Base-by-base conservation (phyloP, 2,329 filamentous ascomycete genomes). In the Tothia fuscella region DNA sequence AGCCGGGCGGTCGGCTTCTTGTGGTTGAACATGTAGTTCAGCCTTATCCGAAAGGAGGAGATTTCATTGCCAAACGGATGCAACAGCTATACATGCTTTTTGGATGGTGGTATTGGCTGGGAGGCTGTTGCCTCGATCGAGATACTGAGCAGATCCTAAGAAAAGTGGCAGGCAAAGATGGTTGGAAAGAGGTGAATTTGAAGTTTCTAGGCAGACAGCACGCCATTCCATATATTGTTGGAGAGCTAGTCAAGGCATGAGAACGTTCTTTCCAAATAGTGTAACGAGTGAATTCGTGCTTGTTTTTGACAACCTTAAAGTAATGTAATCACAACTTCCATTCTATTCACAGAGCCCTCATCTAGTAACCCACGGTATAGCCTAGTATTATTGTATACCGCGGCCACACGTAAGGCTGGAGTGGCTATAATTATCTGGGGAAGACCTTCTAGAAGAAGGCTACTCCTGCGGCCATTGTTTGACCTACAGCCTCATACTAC, bases 1-100 rank as follows among this genome's bases (percentile, higher is more conserved):
- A 67, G 45, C 72, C 72, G 0, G 72, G 73, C 2, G 73, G 73
- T 0, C 56, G 69, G 42, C 53, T 76, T 56, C 55, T 76, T 14
- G 57, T 76, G 20, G 68, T 64, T 39, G 73, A 76, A 53, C 73
- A 77, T 57, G 66, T 74, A 10, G 63, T 58, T 19, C 74, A 72
- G 49, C 64, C 66, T 1, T 72, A 67, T 65, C 52, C 61, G 55
- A n/a, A 56, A 57, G 32, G 63, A 60, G 48, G 70, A 68, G 5
- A 66, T 61, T 26, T 67, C 9, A 5, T 65, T 10, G 68, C 62
- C n/a, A 53, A 66, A 16, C 9, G 61, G 13, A 50, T 66, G 50
- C 72, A 76, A 55, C 47, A 57, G 9, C 46, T 68, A 10, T 72
- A 64, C 52, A 58, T 56, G 22, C 24, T 59, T 3, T 34, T 67